Conservation (phyloP, 495 filamentous ascomycete genomes). For the Talaromyces stipitatus region DNA sequence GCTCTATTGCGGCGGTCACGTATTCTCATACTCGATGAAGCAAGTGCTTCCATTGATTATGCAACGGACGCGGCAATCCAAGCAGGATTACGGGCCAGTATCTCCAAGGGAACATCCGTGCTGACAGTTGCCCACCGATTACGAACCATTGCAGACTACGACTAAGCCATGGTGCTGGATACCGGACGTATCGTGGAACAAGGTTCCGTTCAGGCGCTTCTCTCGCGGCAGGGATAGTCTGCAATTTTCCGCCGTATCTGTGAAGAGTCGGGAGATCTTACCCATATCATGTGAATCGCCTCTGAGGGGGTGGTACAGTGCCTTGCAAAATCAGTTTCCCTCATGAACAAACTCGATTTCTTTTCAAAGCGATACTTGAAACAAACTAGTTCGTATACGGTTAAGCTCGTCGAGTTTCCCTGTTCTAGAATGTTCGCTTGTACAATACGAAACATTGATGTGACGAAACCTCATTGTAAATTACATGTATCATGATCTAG, state of each 20-base stretch:
- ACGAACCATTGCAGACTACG: conserved; percentile 83
- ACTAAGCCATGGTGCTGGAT: conserved; percentile 73
- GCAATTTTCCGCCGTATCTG: conserved; percentile 42
- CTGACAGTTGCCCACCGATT: conserved; percentile 81
- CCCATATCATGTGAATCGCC: too few relatives aligned
- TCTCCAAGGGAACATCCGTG: conserved; percentile 58
- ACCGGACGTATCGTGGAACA: conserved; percentile 68
- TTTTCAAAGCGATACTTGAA: too few relatives aligned
- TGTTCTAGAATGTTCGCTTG: too few relatives aligned
- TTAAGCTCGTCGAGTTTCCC: too few relatives aligned
- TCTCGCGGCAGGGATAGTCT: conserved; percentile 45
- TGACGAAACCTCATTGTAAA: too few relatives aligned
- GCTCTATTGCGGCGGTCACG: conserved; percentile 73
- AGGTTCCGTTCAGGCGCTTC: conserved; percentile 60
- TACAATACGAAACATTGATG: too few relatives aligned
- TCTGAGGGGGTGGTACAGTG: too few relatives aligned
- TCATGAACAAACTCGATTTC: too few relatives aligned
- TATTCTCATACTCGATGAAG: conserved; percentile 85
- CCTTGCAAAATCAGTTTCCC: too few relatives aligned
- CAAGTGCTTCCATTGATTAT: conserved; percentile 83
- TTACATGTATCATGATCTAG: too few relatives aligned
- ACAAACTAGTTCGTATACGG: too few relatives aligned
- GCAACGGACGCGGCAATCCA: conserved; percentile 78
- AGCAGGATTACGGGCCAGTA: conserved; percentile 70
- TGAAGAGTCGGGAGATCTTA: background rate